Base-by-base conservation (phyloP, 2,329 filamentous ascomycete species). In the Nigrospora osmanthi region DNA sequence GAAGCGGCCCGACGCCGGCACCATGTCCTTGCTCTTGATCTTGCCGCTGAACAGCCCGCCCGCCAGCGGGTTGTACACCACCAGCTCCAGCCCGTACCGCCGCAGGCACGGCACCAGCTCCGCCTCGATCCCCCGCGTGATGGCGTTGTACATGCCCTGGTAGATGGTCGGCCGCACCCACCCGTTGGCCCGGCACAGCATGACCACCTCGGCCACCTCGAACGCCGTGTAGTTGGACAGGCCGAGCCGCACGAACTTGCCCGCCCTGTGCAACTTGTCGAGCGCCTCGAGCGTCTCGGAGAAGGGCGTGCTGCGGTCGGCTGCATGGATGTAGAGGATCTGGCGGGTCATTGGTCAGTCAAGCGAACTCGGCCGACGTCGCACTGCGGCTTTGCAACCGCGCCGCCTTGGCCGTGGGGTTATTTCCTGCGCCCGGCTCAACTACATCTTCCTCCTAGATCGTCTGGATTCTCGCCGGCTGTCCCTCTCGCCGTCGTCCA, bases 101-200 rank as follows among this genome's bases (percentile, higher is more conserved):
- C 80, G 79, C 58, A 85, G 89, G 17, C 81, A 80, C 3, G 81
- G 80, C 44, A 93, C 75, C 36, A 93, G 70, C 62, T 93, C 87
- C 1, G 76, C 62, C 61, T 93, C 88, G 50, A 91, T 83, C 44
- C 77, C 78, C 43, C 88, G 80, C 17, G 82, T 87, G 53, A 90
- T 86, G 46, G 78, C 80, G 63, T 91, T 91, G 66, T 91, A 91
- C 86, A 94, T 91, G 55, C 76, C 89, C 65, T 93, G 88, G 65
- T 88, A 95, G 45, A 94, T 80, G 1, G 85, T 89, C 1, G 89
- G 89, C 35, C 83, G 78, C 14, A 94, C 85, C 87, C 87, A 94
- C 49, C 79, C 78, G 57, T 87, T 83, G 66, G 85, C 80, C 55
- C 84, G 84, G 72, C 86, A 91, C 35, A 81, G 83, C 63, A 88